Evolutionary conservation across 2,329 filamentous ascomycete species (phyloP).

Genomic region (Trichoderma atroviride): DNA sequence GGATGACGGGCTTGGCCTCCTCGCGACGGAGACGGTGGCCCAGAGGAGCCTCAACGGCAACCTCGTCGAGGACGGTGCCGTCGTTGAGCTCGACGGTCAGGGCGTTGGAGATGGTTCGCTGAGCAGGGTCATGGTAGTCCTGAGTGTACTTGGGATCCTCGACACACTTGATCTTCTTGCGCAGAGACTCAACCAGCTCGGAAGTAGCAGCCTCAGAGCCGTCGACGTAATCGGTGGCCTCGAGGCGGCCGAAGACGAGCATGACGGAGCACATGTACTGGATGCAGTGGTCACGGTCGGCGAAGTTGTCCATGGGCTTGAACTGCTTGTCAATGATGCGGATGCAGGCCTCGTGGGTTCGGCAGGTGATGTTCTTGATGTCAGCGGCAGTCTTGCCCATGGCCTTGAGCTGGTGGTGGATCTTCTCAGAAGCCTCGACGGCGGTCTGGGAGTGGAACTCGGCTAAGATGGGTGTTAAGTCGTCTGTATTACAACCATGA

Average conservation of each 20-base stretch:
- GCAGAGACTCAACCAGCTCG: conserved; percentile 83
- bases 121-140: conserved; percentile 92
- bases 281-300: conserved; percentile 98
- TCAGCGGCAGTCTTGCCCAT: conserved; percentile 90
- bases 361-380: conserved; percentile 90
- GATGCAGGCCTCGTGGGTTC: conserved; percentile 97
- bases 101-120: conserved; percentile 96
- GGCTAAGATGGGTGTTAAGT: conserved; percentile 48
- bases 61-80: conserved; percentile 86
- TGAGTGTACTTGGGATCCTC: conserved; percentile 93
- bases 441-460: conserved; percentile 99
- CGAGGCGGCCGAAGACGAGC: conserved; percentile 92
- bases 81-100: conserved; percentile 94
- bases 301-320: conserved; percentile 99
- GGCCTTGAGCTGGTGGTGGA: conserved; percentile 79
- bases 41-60: conserved; percentile 89
- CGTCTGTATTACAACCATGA: not conserved
- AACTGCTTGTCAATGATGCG: conserved; percentile 99
- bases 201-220: conserved; percentile 90
- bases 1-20: conserved; percentile 96
- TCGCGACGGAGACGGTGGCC: conserved; percentile 89
- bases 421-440: conserved; percentile 88
- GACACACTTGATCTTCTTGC: conserved; percentile 92
- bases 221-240: conserved; percentile 91
- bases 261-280: conserved; percentile 99